Evolutionary conservation across 2,329 filamentous ascomycete species (phyloP).

Genomic region (Lizonia empirigonia): DNA sequence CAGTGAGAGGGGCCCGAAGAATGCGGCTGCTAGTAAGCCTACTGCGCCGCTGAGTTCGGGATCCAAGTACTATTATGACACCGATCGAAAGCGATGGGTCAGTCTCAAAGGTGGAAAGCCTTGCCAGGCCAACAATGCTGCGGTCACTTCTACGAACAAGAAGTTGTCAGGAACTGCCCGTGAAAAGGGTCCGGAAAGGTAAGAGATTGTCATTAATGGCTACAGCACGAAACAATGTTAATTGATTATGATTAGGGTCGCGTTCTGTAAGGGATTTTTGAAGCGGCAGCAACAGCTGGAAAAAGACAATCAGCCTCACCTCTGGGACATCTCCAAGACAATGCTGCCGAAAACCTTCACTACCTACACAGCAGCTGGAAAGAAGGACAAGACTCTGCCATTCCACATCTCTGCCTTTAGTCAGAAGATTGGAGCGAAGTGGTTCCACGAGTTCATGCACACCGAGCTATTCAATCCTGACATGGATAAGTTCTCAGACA

Average conservation of each 20-base stretch:
- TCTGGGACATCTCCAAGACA: slow-evolving; percentile 16
- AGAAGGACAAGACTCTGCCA: slow-evolving; percentile 9
- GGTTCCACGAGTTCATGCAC: slow-evolving; percentile 20
- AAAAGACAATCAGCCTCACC: slow-evolving; percentile 15
- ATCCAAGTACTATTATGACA: slow-evolving; percentile 11
- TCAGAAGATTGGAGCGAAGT: slow-evolving; percentile 15
- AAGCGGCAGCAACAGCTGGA: slow-evolving; percentile 11
- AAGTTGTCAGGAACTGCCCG: background rate
- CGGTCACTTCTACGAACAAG: slow-evolving; percentile 10
- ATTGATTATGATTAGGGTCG: slow-evolving; percentile 6
- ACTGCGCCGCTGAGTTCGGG: background rate
- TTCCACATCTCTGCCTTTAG: slow-evolving; percentile 19
- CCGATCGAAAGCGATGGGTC: slow-evolving; percentile 9
- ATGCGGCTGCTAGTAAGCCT: slow-evolving; percentile 3
- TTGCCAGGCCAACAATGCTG: slow-evolving; percentile 13
- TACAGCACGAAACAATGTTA: background rate
- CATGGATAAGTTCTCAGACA: slow-evolving; percentile 9
- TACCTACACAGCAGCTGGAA: slow-evolving; percentile 7
- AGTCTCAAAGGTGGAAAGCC: slow-evolving; percentile 15
- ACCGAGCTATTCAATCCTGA: slow-evolving; percentile 12
- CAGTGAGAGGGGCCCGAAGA: slow-evolving; percentile 6
- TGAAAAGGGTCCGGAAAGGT: slow-evolving; percentile 9
- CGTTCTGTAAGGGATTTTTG: slow-evolving; percentile 10
- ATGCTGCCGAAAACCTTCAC: slow-evolving; percentile 15
- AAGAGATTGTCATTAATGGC: background rate